These are phyloP conservation scores for Heterobasidion irregulare DNA, from an alignment of 1,284 basidiomycete species.

Conservation along the genomic window DNA sequence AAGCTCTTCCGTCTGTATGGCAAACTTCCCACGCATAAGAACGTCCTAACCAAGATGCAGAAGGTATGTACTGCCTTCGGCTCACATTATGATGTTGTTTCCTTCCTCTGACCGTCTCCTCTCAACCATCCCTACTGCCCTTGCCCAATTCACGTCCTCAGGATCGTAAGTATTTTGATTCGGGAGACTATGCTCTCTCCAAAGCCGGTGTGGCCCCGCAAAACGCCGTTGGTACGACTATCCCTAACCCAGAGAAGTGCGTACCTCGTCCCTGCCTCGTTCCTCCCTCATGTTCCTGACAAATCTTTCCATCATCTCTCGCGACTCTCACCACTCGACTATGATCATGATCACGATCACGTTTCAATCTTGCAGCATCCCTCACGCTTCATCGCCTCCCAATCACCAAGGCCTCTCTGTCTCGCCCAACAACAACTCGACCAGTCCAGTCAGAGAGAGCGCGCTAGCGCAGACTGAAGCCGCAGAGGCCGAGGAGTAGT, in stretches of 20 bases:
- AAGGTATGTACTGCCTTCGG: conserved; percentile 48
- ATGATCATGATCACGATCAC: not conserved
- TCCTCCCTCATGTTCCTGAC: conserved; percentile 7
- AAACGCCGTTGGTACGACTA: conserved; percentile 85
- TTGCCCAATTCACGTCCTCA: conserved; percentile 23
- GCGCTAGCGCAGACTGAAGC: conserved; percentile 28
- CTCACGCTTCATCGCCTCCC: conserved; percentile 59
- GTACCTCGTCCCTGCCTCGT: conserved; percentile 20
- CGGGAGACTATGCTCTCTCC: conserved; percentile 93
- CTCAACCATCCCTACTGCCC: not conserved
- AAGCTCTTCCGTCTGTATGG: conserved; percentile 94
- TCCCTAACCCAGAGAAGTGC: conserved; percentile 92
- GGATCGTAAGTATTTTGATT: conserved; percentile 98
- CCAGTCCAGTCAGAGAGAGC: conserved; percentile 59
- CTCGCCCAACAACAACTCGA: conserved; percentile 57
- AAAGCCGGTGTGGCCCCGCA: conserved; percentile 90
- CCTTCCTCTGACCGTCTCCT: not conserved
- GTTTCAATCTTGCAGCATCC: conserved; percentile 46
- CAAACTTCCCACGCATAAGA: conserved; percentile 90
- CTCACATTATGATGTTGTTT: not conserved
- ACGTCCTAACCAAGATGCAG: conserved; percentile 88
- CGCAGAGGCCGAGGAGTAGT: not conserved
- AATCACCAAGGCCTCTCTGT: conserved; percentile 50
- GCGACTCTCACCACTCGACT: not conserved
- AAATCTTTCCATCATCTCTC: conserved; percentile 5